These are phyloP conservation scores for Lippia alba DNA, from an alignment of 305 asterid genomes.

Conservation along the genomic window DNA sequence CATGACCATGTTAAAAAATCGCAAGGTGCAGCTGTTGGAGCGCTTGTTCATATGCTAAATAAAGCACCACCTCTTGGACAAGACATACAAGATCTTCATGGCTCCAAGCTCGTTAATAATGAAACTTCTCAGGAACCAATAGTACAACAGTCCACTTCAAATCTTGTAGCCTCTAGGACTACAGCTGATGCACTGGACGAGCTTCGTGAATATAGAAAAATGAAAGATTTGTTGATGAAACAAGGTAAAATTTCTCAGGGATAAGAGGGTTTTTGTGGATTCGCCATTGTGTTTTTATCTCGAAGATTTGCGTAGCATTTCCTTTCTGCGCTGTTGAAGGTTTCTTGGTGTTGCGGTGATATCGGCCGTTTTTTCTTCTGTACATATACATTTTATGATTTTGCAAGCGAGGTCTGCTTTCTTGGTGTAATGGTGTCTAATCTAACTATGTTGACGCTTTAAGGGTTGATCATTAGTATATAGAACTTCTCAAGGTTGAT, in stretches of 20 bases:
- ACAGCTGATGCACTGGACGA: conserved; percentile 71
- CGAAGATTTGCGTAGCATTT: conserved; percentile 15
- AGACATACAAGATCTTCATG: conserved; percentile 39
- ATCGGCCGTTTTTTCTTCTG: conserved; percentile 28
- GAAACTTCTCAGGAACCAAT: conserved; percentile 33
- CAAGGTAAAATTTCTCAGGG: conserved; percentile 40
- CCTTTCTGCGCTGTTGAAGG: conserved; percentile 25
- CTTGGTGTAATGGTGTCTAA: conserved; percentile 12
- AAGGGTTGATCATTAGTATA: conserved; percentile 19
- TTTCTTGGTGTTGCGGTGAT: conserved; percentile 18
- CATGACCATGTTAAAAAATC: conserved; percentile 52
- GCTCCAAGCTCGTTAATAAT: conserved; percentile 37
- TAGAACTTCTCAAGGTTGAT: conserved; percentile 24
- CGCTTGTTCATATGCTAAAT: conserved; percentile 69
- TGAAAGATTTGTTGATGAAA: conserved; percentile 57
- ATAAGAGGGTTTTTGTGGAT: conserved; percentile 27
- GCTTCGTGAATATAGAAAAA: conserved; percentile 54
- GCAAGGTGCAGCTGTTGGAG: conserved; percentile 74
- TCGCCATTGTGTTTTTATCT: conserved; percentile 4
- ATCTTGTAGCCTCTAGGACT: conserved; percentile 50
- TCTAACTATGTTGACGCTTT: conserved; percentile 19
- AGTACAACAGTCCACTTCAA: conserved; percentile 31
- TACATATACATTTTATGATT: conserved; percentile 31
- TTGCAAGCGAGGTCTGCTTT: conserved; percentile 30
- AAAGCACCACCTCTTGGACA: conserved; percentile 76